A percentile compares a stretch with the other conserved stretches of the same genome.
These are phyloP conservation scores for Sphagnurus paluster DNA, from an alignment of 1,284 basidiomycete species.

Conservation along the genomic window DNA sequence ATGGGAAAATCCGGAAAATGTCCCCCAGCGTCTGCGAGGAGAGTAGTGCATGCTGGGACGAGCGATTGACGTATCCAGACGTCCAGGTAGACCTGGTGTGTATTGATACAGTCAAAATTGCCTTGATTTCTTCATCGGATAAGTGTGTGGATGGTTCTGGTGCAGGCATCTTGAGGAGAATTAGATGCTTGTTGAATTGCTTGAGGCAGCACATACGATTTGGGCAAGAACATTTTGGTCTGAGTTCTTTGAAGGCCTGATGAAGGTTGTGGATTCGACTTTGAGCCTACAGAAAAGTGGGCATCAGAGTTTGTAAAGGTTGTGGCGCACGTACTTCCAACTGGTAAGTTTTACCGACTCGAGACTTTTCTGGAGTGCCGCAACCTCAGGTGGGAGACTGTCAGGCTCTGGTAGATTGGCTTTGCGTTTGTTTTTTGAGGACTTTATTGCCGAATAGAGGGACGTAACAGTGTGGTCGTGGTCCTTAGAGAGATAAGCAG, in stretches of 20 bases:
- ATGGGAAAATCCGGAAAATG: conserved; percentile 61
- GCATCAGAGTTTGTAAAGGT: conserved; percentile 5
- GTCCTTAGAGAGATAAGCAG: conserved; percentile 52
- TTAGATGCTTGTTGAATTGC: conserved; percentile 8
- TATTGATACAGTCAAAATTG: conserved; percentile 57
- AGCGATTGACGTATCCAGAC: conserved; percentile 56
- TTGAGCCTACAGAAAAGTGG: conserved; percentile 40
- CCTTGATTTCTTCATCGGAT: conserved; percentile 32
- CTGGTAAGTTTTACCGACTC: conserved; percentile 50
- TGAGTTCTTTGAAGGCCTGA: conserved; percentile 60
- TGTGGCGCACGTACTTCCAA: conserved; percentile 51
- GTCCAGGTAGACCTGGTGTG: conserved; percentile 62
- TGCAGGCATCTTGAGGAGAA: conserved; percentile 30
- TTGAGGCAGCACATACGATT: conserved; percentile 35
- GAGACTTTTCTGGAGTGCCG: conserved; percentile 47
- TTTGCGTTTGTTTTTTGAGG: conserved; percentile 44
- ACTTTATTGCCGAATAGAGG: conserved; percentile 45
- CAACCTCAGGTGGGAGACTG: conserved; percentile 41
- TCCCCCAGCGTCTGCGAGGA: conserved; percentile 75
- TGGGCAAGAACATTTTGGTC: conserved; percentile 61
- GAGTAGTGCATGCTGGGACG: conserved; percentile 65
- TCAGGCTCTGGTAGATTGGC: conserved; percentile 30
- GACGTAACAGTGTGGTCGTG: conserved; percentile 51
- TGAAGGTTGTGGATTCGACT: conserved; percentile 56
- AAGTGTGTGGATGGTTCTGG: conserved; percentile 21